These are phyloP conservation scores for Madurella fahalii DNA, from an alignment of 2,329 filamentous ascomycete species.

Conservation along the genomic window DNA sequence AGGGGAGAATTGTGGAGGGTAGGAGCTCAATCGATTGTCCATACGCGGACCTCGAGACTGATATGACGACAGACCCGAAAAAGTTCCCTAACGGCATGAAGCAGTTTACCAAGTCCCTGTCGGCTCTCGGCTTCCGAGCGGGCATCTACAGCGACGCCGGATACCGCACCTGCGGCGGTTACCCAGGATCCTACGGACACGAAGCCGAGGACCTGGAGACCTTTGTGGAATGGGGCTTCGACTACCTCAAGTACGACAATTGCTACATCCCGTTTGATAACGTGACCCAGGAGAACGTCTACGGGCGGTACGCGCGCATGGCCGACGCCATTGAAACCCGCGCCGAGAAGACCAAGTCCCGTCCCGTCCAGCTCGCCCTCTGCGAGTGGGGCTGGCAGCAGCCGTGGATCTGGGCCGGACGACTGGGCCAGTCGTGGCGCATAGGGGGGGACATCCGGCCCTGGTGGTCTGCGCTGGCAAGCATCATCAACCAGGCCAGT, in stretches of 20 bases:
- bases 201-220: constrained; percentile 12
- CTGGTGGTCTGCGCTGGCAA: constrained; percentile 10
- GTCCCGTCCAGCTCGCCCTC: constrained; percentile 7
- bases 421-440: constrained; percentile 14
- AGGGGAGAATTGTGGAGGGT: constrained; percentile 12
- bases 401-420: constrained; percentile 9
- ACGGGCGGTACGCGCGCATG: constrained; percentile 10
- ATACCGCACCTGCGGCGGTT: constrained; percentile 12
- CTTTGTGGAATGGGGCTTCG: constrained; percentile 10
- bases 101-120: constrained; percentile 9
- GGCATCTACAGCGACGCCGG: constrained; percentile 16
- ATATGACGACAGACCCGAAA: not conserved
- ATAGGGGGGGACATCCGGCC: constrained; percentile 13
- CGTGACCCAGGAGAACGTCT: constrained; percentile 14
- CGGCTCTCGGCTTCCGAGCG: constrained; percentile 7
- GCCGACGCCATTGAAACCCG: constrained; percentile 3
- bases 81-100: constrained; percentile 16
- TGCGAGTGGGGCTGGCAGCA: constrained; percentile 18
- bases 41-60: not conserved
- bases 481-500: constrained; percentile 15
- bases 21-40: not conserved
- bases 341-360: not conserved
- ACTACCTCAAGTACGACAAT: constrained; percentile 19
- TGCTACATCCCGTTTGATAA: constrained; percentile 17
- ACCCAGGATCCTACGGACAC: constrained; percentile 11